Percentiles rank a stretch among this genome's conserved stretches.
Evolutionary conservation across 129 eudicot species (phyloP).

Genomic region (Tagetes patula): DNA sequence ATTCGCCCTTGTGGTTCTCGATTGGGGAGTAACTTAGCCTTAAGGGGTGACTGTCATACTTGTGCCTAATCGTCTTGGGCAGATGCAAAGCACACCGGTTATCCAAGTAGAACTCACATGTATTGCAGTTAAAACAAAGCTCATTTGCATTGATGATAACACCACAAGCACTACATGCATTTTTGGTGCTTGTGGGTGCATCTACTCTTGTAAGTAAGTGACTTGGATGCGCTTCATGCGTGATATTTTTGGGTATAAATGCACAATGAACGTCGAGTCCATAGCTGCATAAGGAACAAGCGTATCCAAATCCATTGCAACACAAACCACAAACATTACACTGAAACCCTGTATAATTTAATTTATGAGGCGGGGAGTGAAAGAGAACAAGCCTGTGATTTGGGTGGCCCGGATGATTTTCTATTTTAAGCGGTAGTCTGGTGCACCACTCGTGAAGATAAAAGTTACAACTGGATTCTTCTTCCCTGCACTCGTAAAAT

Average conservation of each 20-base stretch:
- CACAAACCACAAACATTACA: not conserved
- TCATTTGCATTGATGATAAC: not conserved
- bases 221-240: conserved; percentile 18
- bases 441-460: conserved; percentile 25
- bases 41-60: conserved; percentile 25
- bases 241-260: not conserved
- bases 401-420: conserved; percentile 12
- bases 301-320: conserved; percentile 23
- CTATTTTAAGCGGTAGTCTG: not conserved
- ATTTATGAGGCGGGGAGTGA: not conserved
- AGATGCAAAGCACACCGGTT: conserved; percentile 1
- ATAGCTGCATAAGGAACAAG: not conserved
- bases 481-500: not conserved
- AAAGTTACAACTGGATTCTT: not conserved
- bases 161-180: not conserved
- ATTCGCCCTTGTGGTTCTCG: conserved; percentile 18
- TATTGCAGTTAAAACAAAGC: not conserved
- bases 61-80: conserved; percentile 19
- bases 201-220: not conserved
- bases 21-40: conserved; percentile 18
- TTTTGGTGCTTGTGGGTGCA: not conserved
- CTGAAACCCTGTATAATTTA: not conserved
- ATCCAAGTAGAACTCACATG: not conserved
- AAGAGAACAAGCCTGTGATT: conserved; percentile 1
- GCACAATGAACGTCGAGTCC: conserved; percentile 1